Percentiles rank a stretch among this genome's conserved stretches.
These are phyloP conservation scores for Sphaerostilbella broomeana DNA, from an alignment of 2,329 filamentous ascomycete species.

Conservation along the genomic window DNA sequence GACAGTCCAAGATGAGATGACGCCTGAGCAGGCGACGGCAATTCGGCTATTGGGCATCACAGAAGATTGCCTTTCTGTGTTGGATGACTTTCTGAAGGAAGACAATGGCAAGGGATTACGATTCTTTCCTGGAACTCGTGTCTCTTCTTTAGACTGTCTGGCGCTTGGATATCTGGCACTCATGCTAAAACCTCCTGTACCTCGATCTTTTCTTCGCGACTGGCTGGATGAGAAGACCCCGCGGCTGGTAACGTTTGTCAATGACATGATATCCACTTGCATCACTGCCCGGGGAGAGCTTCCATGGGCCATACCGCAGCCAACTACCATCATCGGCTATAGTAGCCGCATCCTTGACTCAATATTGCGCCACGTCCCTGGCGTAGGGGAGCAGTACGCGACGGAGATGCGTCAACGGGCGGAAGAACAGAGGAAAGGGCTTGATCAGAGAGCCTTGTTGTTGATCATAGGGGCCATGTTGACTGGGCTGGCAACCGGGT, in stretches of 20 bases:
- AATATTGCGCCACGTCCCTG: conserved; percentile 29
- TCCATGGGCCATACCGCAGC: conserved; percentile 22
- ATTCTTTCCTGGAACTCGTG: conserved; percentile 23
- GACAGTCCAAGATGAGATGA: conserved; percentile 56
- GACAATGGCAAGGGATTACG: conserved; percentile 19
- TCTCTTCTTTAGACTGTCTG: conserved; percentile 62
- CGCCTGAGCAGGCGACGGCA: conserved; percentile 62
- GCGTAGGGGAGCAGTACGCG: conserved; percentile 30
- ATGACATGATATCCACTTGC: conserved; percentile 22
- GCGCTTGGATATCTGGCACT: conserved; percentile 73
- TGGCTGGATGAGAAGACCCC: conserved; percentile 32
- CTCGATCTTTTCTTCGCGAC: conserved; percentile 35
- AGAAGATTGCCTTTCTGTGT: conserved; percentile 61
- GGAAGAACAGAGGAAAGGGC: conserved; percentile 25
- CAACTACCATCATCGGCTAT: conserved; percentile 20
- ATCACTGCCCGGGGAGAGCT: conserved; percentile 19
- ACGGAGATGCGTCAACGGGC: conserved; percentile 32
- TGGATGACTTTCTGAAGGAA: conserved; percentile 49
- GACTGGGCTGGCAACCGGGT: conserved; percentile 33
- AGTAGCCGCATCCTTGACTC: conserved; percentile 29
- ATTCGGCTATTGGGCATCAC: conserved; percentile 73
- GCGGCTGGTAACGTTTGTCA: conserved; percentile 26
- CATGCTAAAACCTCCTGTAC: conserved; percentile 50
- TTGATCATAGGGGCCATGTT: conserved; percentile 29
- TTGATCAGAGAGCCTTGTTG: conserved; percentile 28